phyloP scores from a whole-genome alignment of 306 rosid genomes.

The Crotalaria pallida region DNA sequence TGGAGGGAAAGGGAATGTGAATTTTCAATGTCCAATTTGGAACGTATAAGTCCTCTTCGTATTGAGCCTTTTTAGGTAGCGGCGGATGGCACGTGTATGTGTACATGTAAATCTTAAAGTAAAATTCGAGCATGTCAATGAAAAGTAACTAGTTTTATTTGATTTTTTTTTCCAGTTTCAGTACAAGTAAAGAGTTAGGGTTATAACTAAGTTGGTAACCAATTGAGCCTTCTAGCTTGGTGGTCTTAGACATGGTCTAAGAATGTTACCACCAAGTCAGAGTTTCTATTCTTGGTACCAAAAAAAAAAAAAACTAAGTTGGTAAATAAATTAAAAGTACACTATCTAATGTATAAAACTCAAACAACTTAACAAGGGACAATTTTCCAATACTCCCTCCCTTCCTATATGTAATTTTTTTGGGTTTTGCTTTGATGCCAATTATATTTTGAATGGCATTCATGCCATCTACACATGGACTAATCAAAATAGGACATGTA shows the following conservation, averaged over 20 bases:
- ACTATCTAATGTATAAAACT: not conserved
- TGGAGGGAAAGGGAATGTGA: conserved; percentile 35
- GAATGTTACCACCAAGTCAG: no score
- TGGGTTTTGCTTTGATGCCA: no score
- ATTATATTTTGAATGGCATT: no score
- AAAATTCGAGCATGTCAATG: conserved; percentile 19
- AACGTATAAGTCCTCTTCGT: conserved; percentile 32
- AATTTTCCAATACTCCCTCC: not conserved
- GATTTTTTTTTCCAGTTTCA: conserved; percentile 6
- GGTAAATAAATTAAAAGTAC: not conserved
- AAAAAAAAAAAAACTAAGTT: no score
- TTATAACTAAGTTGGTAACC: conserved; percentile 20
- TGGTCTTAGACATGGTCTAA: no score
- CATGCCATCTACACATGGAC: no score
- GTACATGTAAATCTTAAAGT: conserved; percentile 22
- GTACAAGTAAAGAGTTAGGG: not conserved
- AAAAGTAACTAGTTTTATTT: conserved; percentile 5
- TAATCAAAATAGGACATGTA: no score
- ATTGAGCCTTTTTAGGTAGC: conserved; percentile 30
- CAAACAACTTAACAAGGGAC: not conserved
- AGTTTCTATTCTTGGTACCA: no score
- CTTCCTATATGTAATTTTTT: no score
- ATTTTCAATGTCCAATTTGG: conserved; percentile 35
- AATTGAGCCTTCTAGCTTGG: no score
- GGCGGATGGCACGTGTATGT: conserved; percentile 34